Evolutionary conservation across 1,284 basidiomycete genomes (phyloP), one percentile per base, ranked within the genome.

Genomic region (Gymnopus androsaceus): DNA sequence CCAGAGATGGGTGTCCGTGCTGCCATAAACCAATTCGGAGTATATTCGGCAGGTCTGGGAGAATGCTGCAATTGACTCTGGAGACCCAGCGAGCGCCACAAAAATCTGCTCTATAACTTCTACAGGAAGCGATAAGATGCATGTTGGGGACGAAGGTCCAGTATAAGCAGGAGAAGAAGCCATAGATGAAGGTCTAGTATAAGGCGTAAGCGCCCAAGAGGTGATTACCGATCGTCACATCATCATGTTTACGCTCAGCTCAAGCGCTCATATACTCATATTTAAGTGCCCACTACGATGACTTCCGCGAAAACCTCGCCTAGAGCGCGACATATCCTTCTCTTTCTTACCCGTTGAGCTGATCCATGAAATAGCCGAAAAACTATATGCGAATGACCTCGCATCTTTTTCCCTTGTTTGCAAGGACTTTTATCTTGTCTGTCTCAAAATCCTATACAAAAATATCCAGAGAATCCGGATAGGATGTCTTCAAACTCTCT

Each of bases 1-100:
- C 82, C 82, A 84, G 17, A 84, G 69, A 61, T 82, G 81, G 9
- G 71, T 67, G 61, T 82, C 78, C 0, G 66, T 51, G 0, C 74
- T 65, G 19, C 64, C 62, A 61, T 80, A 79, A 19, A 83, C 66
- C 34, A 82, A 67, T 4, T 64, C 62, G 47, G 64, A 63, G 51
- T 80, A 67, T 28, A 65, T 58, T 14, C 68, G 71, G 59, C 76
- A 81, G 11, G 80, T 80, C 61, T 72, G 72, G 3, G 78, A 69
- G 34, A 83, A 62, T 15, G 71, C 64, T 5, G 79, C 66, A 41
- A 79, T 71, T 0, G 73, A 63, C 46, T 64, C 59, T 4, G 75
- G 73, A 23, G 56, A 56, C 0, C 64, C 66, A 9, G 74, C 66
- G 11, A 73, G 62, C 31, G 41, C 25, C 5, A 54, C 19, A 27